Base-by-base conservation (phyloP, 2,329 filamentous ascomycete species). In the Beauveria pseudobassiana region DNA sequence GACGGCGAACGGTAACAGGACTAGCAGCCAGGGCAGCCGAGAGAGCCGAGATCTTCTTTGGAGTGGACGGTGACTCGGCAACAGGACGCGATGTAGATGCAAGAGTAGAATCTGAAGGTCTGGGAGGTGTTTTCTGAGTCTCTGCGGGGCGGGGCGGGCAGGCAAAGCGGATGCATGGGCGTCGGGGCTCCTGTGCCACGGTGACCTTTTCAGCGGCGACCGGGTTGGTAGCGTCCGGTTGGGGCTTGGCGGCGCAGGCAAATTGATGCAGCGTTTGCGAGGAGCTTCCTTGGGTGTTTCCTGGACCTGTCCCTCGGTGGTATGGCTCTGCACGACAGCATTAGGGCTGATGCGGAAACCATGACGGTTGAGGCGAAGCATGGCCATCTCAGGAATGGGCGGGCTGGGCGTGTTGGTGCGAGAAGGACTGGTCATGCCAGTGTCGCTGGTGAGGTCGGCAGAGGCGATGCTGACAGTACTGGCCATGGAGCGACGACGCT, bases 251-350 rank as follows among this genome's bases (percentile, higher is more conserved):
- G 42, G 84, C 87, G 72, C 93, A 98, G 40, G 91, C 92, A 73
- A 98, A 98, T 63, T 89, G 93, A 98, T 97, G 74, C 90, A 93
- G 63, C 93, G 86, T 77, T 93, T 96, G 69, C 90, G 89, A 42
- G 75, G 75, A 20, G 67, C 67, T 48, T 72, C 68, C 38, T 66
- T 63, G 14, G 63, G 46, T 3, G 66, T 50, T 24, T 66, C 54
- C 86, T 87, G 57, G 87, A 48, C 52, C 65, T 67, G 18, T 66
- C 64, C 48, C 63, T 54, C 63, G 58, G 65, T 64, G 30, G 70
- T 67, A 40, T 65, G 65, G 38, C 69, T 63, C 5, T 69, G 62
- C 26, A 70, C 66, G 24, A 65, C 63, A 16, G 69, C 61, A 61
- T 72, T 72, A 43, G 65, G 55, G 10, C 72, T 69, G 38, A 61